phyloP scores from a whole-genome alignment of 345 rosid genomes.

The Melaleuca alternifolia region DNA sequence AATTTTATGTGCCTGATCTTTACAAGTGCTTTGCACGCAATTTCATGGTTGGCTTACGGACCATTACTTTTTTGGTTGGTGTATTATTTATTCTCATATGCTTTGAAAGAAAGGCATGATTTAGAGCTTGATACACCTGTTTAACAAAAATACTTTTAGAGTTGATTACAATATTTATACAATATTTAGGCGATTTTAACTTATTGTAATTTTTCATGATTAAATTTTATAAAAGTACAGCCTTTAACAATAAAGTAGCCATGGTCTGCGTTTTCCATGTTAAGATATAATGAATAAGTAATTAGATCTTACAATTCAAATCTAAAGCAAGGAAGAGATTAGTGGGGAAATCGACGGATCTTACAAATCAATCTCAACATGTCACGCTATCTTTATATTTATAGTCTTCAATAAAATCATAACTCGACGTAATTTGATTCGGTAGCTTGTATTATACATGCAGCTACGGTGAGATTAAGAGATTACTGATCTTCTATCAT shows the following conservation, averaged over 20 bases:
- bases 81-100: neutral
- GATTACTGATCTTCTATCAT: neutral
- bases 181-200: neutral
- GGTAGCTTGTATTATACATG: neutral
- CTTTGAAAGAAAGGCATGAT: neutral
- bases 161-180: neutral
- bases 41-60: neutral
- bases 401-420: neutral
- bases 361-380: neutral
- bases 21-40: rapidly evolving
- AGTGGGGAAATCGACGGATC: neutral
- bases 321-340: neutral
- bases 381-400: rapidly evolving
- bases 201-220: neutral
- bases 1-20: neutral
- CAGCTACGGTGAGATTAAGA: neutral
- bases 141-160: neutral
- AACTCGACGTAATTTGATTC: neutral
- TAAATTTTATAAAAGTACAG: neutral
- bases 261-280: rapidly evolving
- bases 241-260: neutral
- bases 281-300: neutral
- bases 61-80: neutral
- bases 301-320: neutral
- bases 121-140: neutral